Evolutionary conservation across 768 basidiomycete species (phyloP).

Genomic region (Porpolomopsis calyptriformis): DNA sequence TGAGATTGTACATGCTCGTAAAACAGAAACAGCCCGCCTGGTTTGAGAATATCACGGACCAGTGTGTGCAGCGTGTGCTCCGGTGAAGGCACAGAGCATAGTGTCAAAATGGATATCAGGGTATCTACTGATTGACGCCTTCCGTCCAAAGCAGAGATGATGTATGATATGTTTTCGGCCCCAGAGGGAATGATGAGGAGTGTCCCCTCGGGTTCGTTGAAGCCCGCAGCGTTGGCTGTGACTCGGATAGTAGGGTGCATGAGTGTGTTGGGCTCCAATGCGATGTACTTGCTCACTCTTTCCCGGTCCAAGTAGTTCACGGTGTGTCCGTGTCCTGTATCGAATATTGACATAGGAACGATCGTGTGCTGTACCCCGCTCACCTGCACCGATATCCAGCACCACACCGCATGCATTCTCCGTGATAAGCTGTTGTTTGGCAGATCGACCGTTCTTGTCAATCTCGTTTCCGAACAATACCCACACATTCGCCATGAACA

Average conservation of each 20-base stretch:
- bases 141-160: conserved; percentile 28
- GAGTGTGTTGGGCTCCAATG: conserved; percentile 55
- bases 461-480: conserved; percentile 32
- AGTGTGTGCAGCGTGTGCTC: conserved; percentile 36
- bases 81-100: conserved; percentile 57
- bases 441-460: conserved; percentile 30
- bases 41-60: conserved; percentile 41
- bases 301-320: conserved; percentile 46
- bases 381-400: conserved; percentile 61
- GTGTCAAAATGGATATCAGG: conserved; percentile 50
- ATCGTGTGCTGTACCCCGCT: conserved; percentile 9
- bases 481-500: conserved; percentile 57
- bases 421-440: conserved; percentile 41
- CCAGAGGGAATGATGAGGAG: conserved; percentile 52
- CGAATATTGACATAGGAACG: neutral
- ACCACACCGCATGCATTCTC: conserved; percentile 48
- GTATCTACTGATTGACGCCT: conserved; percentile 38
- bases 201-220: conserved; percentile 38
- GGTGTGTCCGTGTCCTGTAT: conserved; percentile 54
- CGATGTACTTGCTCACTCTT: conserved; percentile 54
- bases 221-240: conserved; percentile 41
- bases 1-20: conserved; percentile 62
- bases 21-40: conserved; percentile 55
- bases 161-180: conserved; percentile 44
- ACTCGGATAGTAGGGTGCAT: conserved; percentile 52